Evolutionary conservation across 345 rosid genomes (phyloP), one percentile per base, ranked within the genome.

Genomic region (Euclidium syriacum): DNA sequence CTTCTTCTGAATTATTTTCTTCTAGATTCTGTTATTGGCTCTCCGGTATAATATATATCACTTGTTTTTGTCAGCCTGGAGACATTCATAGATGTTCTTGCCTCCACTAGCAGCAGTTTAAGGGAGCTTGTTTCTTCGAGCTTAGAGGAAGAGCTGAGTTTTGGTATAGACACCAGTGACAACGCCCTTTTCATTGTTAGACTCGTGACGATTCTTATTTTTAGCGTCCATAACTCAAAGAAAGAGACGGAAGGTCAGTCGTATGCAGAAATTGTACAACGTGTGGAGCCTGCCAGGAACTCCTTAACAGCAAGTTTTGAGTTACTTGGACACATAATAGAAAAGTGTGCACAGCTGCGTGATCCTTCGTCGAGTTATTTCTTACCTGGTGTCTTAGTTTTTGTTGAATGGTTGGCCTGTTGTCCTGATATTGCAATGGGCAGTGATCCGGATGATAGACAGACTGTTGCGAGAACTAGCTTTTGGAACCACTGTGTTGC

Each of bases 351-450:
- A 18, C 85, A 83, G 56, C 77, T 90, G 53, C 58, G 3, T n/a
- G 96, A 90, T 76, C 83, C 81, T 71, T 83, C 86, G 29, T 77
- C 87, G 34, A 94, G 95, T 80, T 86, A 72, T 49, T 79, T 86
- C 35, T 65, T 94, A 58, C 92, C 99, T 58, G 88, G 96, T 27
- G 73, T 87, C 62, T 71, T 94, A 38, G 87, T 94, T 47, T 87
- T 87, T 71, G 74, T 90, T 52, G 99, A 94, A 71, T 94, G 99
- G 97, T 68, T 90, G 78, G 97, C 97, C 35, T 90, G 90, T 64
- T 84, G 61, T 72, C 92, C 97, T 27, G 97, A 87, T 63, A 44
- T 84, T 64, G 92, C 89, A 35, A 38, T 76, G 6, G 87, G 83
- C 47, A 77, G 72, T 56, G 92, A 86, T 60, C 62, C 65, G 50